Conservation (phyloP, 192 early-diverging fungal genomes). For the Coemansia javaensis region DNA sequence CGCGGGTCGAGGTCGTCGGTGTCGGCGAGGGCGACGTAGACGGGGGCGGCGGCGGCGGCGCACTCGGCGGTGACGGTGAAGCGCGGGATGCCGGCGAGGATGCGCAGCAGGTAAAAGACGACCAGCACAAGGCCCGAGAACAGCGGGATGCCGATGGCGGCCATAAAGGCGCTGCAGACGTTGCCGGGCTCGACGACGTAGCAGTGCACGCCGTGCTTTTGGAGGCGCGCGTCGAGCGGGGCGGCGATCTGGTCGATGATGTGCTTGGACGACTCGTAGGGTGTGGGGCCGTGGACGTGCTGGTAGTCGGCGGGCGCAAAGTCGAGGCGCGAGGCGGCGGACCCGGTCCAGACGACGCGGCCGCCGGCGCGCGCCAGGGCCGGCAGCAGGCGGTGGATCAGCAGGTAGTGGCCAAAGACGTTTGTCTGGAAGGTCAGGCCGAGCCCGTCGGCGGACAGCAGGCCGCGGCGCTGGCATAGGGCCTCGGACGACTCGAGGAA, state of each 20-base stretch:
- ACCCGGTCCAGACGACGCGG: constrained; percentile 49
- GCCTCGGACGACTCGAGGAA: constrained; percentile 49
- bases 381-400: constrained; percentile 19
- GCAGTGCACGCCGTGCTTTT: constrained; percentile 5
- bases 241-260: constrained; percentile 41
- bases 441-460: constrained; percentile 29
- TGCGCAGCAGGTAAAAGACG: constrained; percentile 26
- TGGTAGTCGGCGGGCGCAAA: constrained; percentile 35
- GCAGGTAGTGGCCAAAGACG: constrained; percentile 50
- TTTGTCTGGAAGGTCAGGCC: constrained; percentile 50
- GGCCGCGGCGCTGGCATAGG: constrained; percentile 22
- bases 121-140: constrained; percentile 14
- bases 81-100: constrained; percentile 8
- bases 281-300: constrained; percentile 34
- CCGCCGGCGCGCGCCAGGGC: neutral
- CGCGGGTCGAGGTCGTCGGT: constrained; percentile 16
- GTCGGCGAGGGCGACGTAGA: constrained; percentile 8
- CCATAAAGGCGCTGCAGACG: constrained; percentile 30
- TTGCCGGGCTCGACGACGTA: constrained; percentile 47
- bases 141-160: constrained; percentile 11
- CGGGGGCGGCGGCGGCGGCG: constrained; percentile 9
- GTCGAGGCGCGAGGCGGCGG: constrained; percentile 18
- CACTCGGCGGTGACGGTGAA: constrained; percentile 39
- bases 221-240: constrained; percentile 21
- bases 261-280: constrained; percentile 53